Evolutionary conservation across 805 yeast species (phyloP), one percentile per base, ranked within the genome.

Genomic region (Komagataella pastoris): DNA sequence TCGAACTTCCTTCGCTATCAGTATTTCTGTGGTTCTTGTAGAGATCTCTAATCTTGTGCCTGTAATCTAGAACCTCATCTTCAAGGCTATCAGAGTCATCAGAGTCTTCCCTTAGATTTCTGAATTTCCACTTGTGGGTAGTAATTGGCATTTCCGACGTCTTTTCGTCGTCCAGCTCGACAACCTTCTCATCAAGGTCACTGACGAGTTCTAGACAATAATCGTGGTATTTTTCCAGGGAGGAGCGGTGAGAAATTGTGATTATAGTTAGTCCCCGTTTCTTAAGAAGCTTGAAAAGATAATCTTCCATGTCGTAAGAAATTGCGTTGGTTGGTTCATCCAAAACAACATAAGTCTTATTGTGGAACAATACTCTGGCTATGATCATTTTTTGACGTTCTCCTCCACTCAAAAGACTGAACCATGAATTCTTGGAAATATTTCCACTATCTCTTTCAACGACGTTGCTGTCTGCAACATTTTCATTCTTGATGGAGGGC

Each of bases 291-390:
- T 87, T 95, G 66, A 88, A 89, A 50, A 89, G 71, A 53, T 81
- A 79, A 56, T 90, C 97, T 65, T 89, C 97, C 65, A 85, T 87
- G 65, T 89, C 97, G 48, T 83, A 83, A 50, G 88, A 80, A 10
- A 89, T 89, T 1, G 97, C 97, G 62, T 88, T 87, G 3, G 97
- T 89, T n/a, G 95, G 86, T 67, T 89, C 97, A 66, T 89, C 97
- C 55, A 89, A 74, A 2, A 89, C 79, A 3, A 89, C 88, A 65
- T 87, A 87, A 62, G 77, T 76, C 49, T 96, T 96, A 51, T 77
- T 77, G 62, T 85, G 87, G 69, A 83, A 88, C 57, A 89, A 68
- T 2, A 89, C 77, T 58, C 97, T 75, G 0, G 97, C 96, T 70
- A 89, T 85, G 65, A 88, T 80, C 64, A 89, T 76, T 62, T 96